Evolutionary conservation across 179 eudicot species (phyloP).

Genomic region (Beta lomatogona): DNA sequence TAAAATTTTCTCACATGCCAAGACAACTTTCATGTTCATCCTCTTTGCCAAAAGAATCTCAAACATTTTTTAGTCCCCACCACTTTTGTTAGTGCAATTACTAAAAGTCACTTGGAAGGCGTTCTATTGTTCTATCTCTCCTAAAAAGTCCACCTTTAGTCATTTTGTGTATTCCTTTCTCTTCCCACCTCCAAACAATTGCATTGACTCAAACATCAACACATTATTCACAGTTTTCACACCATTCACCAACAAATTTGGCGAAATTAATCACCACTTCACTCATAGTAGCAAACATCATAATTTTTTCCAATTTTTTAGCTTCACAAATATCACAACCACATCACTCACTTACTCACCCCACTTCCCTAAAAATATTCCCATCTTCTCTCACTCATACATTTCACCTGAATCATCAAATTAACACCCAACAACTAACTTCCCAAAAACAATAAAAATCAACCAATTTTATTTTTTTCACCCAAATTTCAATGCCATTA

Average conservation of each 20-base stretch:
- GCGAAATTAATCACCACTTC: neutral
- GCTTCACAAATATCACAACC: neutral
- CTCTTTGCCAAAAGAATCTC: slow-evolving; percentile 7
- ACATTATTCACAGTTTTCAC: neutral
- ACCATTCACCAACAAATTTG: neutral
- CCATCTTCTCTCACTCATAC: slow-evolving; percentile 23
- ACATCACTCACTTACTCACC: slow-evolving; percentile 1
- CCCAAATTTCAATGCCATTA: slow-evolving; percentile 7
- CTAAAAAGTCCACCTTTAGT: neutral
- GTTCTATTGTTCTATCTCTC: neutral
- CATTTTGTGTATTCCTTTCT: neutral
- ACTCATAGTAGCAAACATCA: neutral
- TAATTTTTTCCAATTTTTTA: neutral
- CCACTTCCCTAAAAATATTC: slow-evolving; percentile 12
- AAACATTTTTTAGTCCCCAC: slow-evolving; percentile 11
- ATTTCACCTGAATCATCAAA: slow-evolving; percentile 39
- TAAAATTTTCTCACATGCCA: neutral
- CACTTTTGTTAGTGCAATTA: slow-evolving; percentile 22
- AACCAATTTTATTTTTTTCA: neutral
- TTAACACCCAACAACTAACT: slow-evolving; percentile 9
- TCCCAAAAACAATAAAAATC: neutral
- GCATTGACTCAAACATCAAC: slow-evolving; percentile 9
- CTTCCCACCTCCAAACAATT: slow-evolving; percentile 9
- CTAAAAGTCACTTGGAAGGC: neutral
- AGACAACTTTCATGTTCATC: neutral